Percentiles rank a stretch among this genome's conserved stretches.
Evolutionary conservation across 164 flowering plant genomes (phyloP).

Genomic region (Kalanchoe fedtschenkoi): DNA sequence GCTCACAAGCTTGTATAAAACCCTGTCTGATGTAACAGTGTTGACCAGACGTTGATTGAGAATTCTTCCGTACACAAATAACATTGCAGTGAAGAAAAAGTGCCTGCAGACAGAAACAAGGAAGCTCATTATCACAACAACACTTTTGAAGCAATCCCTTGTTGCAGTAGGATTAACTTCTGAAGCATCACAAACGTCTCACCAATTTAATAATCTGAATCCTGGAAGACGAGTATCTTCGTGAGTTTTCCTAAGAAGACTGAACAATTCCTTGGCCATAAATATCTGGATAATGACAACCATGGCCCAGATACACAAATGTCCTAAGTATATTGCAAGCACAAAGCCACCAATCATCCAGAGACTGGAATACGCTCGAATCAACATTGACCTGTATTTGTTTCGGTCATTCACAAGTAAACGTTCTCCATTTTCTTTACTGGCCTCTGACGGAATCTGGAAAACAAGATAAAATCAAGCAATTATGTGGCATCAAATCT

Average conservation of each 20-base stretch:
- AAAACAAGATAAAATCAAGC: slow-evolving; percentile 3
- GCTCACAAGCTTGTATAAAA: slow-evolving; percentile 58
- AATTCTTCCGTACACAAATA: slow-evolving; percentile 83
- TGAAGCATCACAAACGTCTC: slow-evolving; percentile 7
- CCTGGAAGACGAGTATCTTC: slow-evolving; percentile 90
- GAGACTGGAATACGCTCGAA: slow-evolving; percentile 59
- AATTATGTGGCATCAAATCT: background rate
- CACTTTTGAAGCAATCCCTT: background rate
- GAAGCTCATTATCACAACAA: background rate
- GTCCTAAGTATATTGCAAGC: slow-evolving; percentile 75
- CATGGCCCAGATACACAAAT: slow-evolving; percentile 93
- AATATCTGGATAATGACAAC: slow-evolving; percentile 81
- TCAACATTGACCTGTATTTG: slow-evolving; percentile 75
- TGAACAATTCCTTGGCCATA: slow-evolving; percentile 87
- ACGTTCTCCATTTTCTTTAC: slow-evolving; percentile 42
- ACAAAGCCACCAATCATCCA: slow-evolving; percentile 96
- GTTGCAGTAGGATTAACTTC: background rate
- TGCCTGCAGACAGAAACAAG: slow-evolving; percentile 42
- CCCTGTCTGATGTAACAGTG: slow-evolving; percentile 63
- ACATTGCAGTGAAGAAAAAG: slow-evolving; percentile 93
- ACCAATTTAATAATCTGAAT: slow-evolving; percentile 90
- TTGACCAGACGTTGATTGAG: slow-evolving; percentile 84
- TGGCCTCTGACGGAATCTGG: slow-evolving; percentile 42
- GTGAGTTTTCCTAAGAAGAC: slow-evolving; percentile 61
- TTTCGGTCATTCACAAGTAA: slow-evolving; percentile 67